Evolutionary conservation across 306 rosid species (phyloP).

Genomic region (Castanea sativa): DNA sequence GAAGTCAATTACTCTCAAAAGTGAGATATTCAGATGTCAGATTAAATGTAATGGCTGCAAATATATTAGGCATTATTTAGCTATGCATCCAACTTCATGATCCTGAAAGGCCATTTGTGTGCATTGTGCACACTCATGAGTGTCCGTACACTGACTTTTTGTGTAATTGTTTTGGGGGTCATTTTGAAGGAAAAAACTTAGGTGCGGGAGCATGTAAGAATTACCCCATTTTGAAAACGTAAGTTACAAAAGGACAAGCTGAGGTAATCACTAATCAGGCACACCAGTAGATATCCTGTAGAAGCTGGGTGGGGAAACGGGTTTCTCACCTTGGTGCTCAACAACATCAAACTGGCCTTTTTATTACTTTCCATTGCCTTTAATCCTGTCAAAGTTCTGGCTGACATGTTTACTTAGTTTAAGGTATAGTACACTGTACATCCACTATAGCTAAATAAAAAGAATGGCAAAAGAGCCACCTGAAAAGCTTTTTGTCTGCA

Average conservation of each 20-base stretch:
- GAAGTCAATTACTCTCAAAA: neutral
- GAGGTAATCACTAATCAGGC: conserved; percentile 1
- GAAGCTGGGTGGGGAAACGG: conserved; percentile 10
- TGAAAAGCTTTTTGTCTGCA: conserved; percentile 42
- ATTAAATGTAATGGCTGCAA: neutral
- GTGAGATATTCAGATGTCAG: neutral
- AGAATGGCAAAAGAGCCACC: conserved; percentile 30
- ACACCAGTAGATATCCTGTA: neutral
- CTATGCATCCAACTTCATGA: neutral
- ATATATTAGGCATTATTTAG: neutral
- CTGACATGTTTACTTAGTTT: conserved; percentile 35
- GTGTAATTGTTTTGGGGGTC: neutral
- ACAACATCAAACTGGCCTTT: conserved; percentile 28
- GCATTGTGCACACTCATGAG: neutral
- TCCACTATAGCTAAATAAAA: conserved; percentile 27
- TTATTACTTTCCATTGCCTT: conserved; percentile 11
- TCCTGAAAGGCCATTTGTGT: neutral
- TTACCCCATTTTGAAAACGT: neutral
- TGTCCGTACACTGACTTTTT: neutral
- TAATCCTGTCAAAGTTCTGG: conserved; percentile 30
- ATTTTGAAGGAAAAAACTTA: neutral
- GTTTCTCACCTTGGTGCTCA: conserved; percentile 20
- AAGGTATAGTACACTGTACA: conserved; percentile 23
- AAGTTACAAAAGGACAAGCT: neutral
- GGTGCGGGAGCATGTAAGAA: too few species aligned